Base-by-base conservation (phyloP, 768 basidiomycete genomes). In the Chalciporus piperatus region DNA sequence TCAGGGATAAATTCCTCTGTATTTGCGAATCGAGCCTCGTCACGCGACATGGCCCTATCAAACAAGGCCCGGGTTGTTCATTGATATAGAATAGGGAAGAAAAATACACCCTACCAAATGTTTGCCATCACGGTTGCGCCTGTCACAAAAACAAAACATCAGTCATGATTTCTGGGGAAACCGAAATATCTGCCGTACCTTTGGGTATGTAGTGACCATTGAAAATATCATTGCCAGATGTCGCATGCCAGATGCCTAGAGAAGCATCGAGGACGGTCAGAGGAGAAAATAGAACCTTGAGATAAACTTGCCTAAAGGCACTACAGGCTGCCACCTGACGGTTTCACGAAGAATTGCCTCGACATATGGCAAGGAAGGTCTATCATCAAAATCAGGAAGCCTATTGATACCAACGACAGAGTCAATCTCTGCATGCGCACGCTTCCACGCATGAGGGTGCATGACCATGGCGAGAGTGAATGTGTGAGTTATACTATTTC, bases 141-240 rank as follows among this genome's bases (percentile, higher is more conserved):
- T 58, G 39, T 52, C 4, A 6, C 13, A 6, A n/a, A n/a, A n/a
- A n/a, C n/a, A 20, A 4, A n/a, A n/a, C 6, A 20, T 19, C 43
- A 22, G 41, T 27, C 12, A 33, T 3, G 16, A n/a, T 25, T 33
- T 16, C 20, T 17, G 2, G 19, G 16, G 40, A 37, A 32, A 23
- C 3, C 16, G 14, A 10, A 22, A 22, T 30, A 2, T 30, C 12
- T 30, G 3, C 3, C 0, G 76, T 66, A 41, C 70, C 70, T 17
- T 62, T 63, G 6, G 70, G 70, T 25, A 70, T 63, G 44, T 61
- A 52, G 42, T 61, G 59, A 13, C 64, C 62, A 6, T 61, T 56
- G 49, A 63, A 62, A 12, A 58, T 37, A 44, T 70, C 66, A 20
- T 61, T 55, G 14, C 17, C 42, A 4, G 40, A 23, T 6, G 61